Conservation (phyloP, 441 rosid genomes). For the Sinapis alba region DNA sequence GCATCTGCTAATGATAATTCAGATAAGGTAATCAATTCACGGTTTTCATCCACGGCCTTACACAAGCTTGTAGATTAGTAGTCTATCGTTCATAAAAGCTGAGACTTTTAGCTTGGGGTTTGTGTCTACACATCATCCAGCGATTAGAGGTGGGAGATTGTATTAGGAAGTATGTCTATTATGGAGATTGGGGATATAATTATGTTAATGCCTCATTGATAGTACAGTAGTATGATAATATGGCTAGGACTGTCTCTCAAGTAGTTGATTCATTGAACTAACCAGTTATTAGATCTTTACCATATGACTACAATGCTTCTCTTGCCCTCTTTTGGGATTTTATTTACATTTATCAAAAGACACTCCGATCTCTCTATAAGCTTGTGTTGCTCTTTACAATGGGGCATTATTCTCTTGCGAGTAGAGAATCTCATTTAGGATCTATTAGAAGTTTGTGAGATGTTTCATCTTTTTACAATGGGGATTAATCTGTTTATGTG, state of each 20-base stretch:
- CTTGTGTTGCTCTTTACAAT: not conserved
- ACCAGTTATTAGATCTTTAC: not conserved
- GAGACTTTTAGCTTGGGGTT: not conserved
- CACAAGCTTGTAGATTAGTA: not conserved
- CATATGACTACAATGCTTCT: not conserved
- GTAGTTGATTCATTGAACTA: slow-evolving; percentile 3
- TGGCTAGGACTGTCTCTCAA: not conserved
- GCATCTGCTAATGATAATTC: slow-evolving; percentile 45
- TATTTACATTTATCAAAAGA: not conserved
- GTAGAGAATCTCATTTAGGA: not conserved
- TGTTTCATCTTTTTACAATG: not conserved
- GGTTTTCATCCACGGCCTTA: not conserved
- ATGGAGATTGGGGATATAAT: not conserved
- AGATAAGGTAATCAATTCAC: slow-evolving; percentile 46
- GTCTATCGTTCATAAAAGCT: not conserved
- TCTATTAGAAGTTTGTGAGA: not conserved
- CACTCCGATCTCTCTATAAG: not conserved
- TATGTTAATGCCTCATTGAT: not conserved
- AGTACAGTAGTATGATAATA: not conserved
- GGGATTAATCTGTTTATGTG: not conserved
- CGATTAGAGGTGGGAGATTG: not conserved
- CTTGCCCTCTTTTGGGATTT: slow-evolving; percentile 12
- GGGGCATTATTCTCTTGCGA: not conserved
- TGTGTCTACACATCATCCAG: not conserved
- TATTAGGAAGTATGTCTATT: not conserved